A percentile compares a stretch with the other conserved stretches of the same genome.
Evolutionary conservation across 176 grass and related monocot species (phyloP).

Genomic region (Eleusine indica): DNA sequence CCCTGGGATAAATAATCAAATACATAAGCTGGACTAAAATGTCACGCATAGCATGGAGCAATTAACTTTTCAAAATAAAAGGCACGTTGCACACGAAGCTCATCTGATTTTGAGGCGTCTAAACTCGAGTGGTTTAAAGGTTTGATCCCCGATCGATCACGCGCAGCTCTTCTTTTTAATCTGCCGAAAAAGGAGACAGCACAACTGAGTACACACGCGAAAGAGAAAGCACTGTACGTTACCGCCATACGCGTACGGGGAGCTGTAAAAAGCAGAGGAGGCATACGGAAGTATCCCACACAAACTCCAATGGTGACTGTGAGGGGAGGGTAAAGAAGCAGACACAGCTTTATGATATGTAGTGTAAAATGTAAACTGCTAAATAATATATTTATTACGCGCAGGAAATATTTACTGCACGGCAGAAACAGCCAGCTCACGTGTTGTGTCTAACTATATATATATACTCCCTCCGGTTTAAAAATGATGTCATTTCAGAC

Average conservation of each 20-base stretch:
- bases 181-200: background rate
- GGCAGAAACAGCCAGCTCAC: too few species aligned
- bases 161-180: conserved; percentile 23
- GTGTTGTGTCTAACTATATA: too few species aligned
- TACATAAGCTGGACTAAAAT: background rate
- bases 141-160: conserved; percentile 20
- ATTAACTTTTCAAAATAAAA: background rate
- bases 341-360: too few species aligned
- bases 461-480: too few species aligned
- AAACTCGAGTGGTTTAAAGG: background rate
- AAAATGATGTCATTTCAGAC: too few species aligned
- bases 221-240: conserved; percentile 14
- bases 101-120: background rate
- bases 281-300: too few species aligned
- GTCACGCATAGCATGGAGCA: background rate
- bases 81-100: background rate
- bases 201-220: background rate
- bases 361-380: too few species aligned
- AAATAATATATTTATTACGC: too few species aligned
- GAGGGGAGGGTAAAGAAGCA: too few species aligned
- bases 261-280: background rate
- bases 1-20: background rate
- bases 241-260: background rate
- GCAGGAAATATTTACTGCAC: too few species aligned
- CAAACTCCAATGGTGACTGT: too few species aligned